These are phyloP conservation scores for Jatropha curcas DNA, from an alignment of 345 rosid species.

Conservation along the genomic window DNA sequence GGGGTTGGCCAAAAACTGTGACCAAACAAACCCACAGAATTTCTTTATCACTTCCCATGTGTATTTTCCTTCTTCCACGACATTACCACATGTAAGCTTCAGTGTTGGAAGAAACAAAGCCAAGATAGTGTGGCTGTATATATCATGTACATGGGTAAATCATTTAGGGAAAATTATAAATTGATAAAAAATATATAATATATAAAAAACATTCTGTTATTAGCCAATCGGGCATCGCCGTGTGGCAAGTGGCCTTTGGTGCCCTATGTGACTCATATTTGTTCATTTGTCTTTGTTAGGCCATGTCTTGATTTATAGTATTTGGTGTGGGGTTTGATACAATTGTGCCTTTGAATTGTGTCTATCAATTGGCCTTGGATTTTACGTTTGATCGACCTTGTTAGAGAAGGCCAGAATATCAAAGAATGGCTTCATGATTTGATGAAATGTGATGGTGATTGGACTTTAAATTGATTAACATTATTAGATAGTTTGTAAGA, in stretches of 20 bases:
- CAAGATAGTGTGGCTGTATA: neutral
- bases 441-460: constrained; percentile 10
- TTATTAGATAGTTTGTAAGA: neutral
- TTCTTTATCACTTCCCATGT: constrained; percentile 27
- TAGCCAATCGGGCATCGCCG: constrained; percentile 4
- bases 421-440: constrained; percentile 7
- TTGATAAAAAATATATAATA: no score
- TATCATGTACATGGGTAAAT: no score
- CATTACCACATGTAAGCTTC: constrained; percentile 41
- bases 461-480: neutral
- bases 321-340: neutral
- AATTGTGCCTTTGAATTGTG: neutral
- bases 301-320: neutral
- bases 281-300: constrained; percentile 3
- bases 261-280: neutral
- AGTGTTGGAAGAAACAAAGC: constrained; percentile 5
- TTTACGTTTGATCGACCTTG: constrained; percentile 4
- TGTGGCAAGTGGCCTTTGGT: neutral
- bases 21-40: constrained; percentile 36
- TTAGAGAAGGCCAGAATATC: neutral
- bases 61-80: constrained; percentile 30
- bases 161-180: neutral
- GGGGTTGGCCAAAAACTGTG: constrained; percentile 20
- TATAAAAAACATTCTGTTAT: constrained; percentile 34
- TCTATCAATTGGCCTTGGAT: constrained; percentile 11